Conservation (phyloP, 2,329 filamentous ascomycete genomes). For the Ascochyta pisi region DNA sequence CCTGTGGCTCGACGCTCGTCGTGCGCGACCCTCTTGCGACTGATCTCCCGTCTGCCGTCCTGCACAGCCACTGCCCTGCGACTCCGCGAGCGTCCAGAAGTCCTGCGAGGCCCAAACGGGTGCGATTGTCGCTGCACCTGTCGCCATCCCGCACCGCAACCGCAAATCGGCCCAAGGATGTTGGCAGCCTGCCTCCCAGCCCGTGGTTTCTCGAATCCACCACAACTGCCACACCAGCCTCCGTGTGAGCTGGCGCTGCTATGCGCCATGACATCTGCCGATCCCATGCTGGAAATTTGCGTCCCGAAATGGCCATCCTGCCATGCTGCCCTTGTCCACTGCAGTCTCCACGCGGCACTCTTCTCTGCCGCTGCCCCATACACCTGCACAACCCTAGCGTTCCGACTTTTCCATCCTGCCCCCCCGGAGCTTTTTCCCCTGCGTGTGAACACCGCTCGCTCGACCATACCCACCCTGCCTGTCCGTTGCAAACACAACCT, state of each 20-base stretch:
- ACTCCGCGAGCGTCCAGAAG: slow-evolving; percentile 37
- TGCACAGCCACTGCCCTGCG: slow-evolving; percentile 49
- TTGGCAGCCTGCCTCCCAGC: slow-evolving; percentile 26
- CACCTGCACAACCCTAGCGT: slow-evolving; percentile 8
- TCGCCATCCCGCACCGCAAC: slow-evolving; percentile 33
- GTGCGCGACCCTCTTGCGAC: neutral
- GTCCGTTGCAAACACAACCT: slow-evolving; percentile 26
- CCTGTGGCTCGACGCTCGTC: no score
- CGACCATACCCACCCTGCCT: slow-evolving; percentile 35
- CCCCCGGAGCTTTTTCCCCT: slow-evolving; percentile 37
- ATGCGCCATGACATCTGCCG: slow-evolving; percentile 43
- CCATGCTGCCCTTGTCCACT: slow-evolving; percentile 26
- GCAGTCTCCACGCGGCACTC: slow-evolving; percentile 29
- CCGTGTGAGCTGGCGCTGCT: slow-evolving; percentile 39
- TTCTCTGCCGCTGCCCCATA: slow-evolving; percentile 18
- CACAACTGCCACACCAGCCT: slow-evolving; percentile 25
- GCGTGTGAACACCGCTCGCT: slow-evolving; percentile 32
- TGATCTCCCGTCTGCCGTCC: slow-evolving; percentile 28
- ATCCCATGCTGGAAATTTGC: slow-evolving; percentile 26
- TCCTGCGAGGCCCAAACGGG: slow-evolving; percentile 31
- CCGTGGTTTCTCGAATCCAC: slow-evolving; percentile 43
- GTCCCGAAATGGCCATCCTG: slow-evolving; percentile 21
- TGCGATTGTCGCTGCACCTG: slow-evolving; percentile 45
- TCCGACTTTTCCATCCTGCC: slow-evolving; percentile 22
- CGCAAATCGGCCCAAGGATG: slow-evolving; percentile 27